Evolutionary conservation across 228 moss, liverwort and hornwort genomes (phyloP).

Genomic region (Sphagnum magellanicum): DNA sequence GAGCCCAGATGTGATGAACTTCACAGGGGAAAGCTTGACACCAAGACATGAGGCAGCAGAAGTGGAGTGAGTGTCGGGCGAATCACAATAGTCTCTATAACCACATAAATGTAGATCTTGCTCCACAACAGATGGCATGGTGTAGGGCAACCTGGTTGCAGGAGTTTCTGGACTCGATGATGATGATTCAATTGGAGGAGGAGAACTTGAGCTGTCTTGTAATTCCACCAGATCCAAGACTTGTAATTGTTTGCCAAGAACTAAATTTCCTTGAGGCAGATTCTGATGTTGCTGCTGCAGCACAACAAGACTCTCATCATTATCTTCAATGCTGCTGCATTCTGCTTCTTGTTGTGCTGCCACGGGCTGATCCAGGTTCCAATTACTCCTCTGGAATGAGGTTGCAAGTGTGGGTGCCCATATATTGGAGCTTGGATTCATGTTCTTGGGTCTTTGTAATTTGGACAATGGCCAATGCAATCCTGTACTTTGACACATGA

Average conservation of each 20-base stretch:
- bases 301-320: not conserved
- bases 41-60: conserved; percentile 26
- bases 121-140: conserved; percentile 30
- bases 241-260: not conserved
- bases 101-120: conserved; percentile 10
- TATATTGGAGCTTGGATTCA: conserved; percentile 24
- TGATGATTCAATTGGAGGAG: conserved; percentile 2
- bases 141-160: conserved; percentile 34
- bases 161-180: conserved; percentile 7
- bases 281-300: not conserved
- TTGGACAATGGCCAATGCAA: conserved; percentile 23
- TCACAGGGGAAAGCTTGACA: conserved; percentile 29
- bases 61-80: conserved; percentile 16
- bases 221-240: not conserved
- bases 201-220: not conserved
- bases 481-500: conserved; percentile 22
- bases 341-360: conserved; percentile 3
- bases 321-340: conserved; percentile 1
- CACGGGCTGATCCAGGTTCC: conserved; percentile 7
- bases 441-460: not conserved
- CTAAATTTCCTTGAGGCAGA: not conserved
- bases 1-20: conserved; percentile 22
- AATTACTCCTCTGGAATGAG: conserved; percentile 21
- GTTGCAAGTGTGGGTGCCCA: conserved; percentile 55
- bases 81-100: conserved; percentile 24